phyloP scores from a whole-genome alignment of 148 eudicot genomes.

The Fagopyrum esculentum region DNA sequence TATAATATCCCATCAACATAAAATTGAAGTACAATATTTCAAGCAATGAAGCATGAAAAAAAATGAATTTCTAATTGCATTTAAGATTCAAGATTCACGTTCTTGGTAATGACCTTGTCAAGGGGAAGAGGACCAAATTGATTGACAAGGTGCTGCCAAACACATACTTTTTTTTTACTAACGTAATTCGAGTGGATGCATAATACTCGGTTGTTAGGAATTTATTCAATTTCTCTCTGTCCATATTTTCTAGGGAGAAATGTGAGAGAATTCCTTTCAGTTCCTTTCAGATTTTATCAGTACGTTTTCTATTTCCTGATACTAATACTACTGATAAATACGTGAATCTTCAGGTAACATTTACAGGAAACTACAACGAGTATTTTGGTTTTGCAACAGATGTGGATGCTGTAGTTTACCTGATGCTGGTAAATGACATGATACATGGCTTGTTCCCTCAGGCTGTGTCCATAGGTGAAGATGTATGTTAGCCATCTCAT shows the following conservation, averaged over 20 bases:
- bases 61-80: not conserved
- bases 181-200: not conserved
- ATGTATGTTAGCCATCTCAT: constrained; percentile 44
- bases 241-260: not conserved
- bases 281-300: not conserved
- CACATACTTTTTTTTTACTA: not conserved
- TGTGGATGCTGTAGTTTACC: constrained; percentile 91
- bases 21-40: not conserved
- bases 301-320: not conserved
- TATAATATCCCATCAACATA: not conserved
- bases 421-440: constrained; percentile 97
- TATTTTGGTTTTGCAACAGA: constrained; percentile 89
- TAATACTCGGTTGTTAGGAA: not conserved
- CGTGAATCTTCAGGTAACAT: constrained; percentile 37
- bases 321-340: not conserved
- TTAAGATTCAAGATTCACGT: not conserved
- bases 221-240: not conserved
- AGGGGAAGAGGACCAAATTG: not conserved
- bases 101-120: not conserved
- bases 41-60: not conserved
- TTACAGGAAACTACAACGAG: constrained; percentile 90
- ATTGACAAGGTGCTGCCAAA: not conserved
- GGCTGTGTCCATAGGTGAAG: constrained; percentile 88
- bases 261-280: not conserved
- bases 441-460: constrained; percentile 91